Base-by-base conservation (phyloP, 2,329 filamentous ascomycete genomes). In the Camptophora hylomeconis region DNA sequence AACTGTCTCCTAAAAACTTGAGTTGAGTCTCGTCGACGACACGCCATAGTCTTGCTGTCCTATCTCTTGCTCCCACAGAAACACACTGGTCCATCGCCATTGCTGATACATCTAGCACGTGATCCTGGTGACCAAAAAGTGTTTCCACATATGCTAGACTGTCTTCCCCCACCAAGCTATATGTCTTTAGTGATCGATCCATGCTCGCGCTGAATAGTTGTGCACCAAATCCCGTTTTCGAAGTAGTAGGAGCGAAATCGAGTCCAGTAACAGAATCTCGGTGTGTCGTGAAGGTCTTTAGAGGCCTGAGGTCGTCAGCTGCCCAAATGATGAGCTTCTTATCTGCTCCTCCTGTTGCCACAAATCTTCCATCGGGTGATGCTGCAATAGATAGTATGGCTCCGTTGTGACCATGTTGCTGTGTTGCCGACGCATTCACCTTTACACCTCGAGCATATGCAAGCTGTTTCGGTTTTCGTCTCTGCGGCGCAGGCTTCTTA, bases 111-210 rank as follows among this genome's bases (percentile, higher is more conserved):
- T 84, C 81, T 20, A 87, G 67, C 4, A 95, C 80, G 40, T 81
- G 69, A 50, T 95, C 87, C 50, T 94, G 87, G 57, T 98, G 89
- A 24, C 89, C 89, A 49, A 94, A 95, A 0, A 98, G 65, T 0
- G 87, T 95, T 55, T 98, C 89, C 17, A 94, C 72, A 48, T 95
- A 98, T 24, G 87, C 83, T 37, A 93, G 67, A 51, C 92, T 84
- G 44, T 93, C 80, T 4, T 52, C 45, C 19, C 57, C 60, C 5
- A 38, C 38, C 23, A 94, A 62, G 42, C 79, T 87, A 83, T 87
- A 98, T 17, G 92, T 79, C 56, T 95, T 95, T 50, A 98, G 78
- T 3, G 87, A 93, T 22, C 89, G 73, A 56, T 98, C 89, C 47
- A 78, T 80, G 30, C 82, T 89, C 33, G 80, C 78, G 3, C 83